These are phyloP conservation scores for Starmerella bombicola DNA, from an alignment of 805 yeast species.

Conservation along the genomic window DNA sequence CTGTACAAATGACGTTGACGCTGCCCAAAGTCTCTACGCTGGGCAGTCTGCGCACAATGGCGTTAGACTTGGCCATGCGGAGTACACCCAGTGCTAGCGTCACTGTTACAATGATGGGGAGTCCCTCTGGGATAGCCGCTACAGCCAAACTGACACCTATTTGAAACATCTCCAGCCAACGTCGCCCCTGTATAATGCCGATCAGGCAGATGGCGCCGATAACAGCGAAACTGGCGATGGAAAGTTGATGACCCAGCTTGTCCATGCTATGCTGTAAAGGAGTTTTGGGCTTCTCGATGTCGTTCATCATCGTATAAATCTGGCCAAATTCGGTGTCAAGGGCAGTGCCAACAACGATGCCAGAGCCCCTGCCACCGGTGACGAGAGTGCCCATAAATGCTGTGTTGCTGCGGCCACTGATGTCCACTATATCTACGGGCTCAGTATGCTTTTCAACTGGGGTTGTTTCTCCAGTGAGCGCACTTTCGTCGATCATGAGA, in stretches of 20 bases:
- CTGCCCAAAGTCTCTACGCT: slow-evolving; percentile 63
- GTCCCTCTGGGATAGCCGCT: slow-evolving; percentile 98
- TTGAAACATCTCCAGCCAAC: slow-evolving; percentile 96
- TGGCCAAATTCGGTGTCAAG: slow-evolving; percentile 83
- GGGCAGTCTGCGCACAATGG: slow-evolving; percentile 87
- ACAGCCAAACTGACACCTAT: slow-evolving; percentile 95
- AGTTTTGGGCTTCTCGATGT: slow-evolving; percentile 93
- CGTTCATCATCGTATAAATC: slow-evolving; percentile 90
- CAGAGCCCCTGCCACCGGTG: slow-evolving; percentile 89
- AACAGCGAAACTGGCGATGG: slow-evolving; percentile 68
- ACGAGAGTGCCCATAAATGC: slow-evolving; percentile 98
- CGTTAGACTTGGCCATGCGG: slow-evolving; percentile 89
- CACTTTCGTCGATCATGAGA: slow-evolving; percentile 80
- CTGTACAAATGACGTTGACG: slow-evolving; percentile 42
- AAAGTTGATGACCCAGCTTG: slow-evolving; percentile 80
- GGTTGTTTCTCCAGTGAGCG: slow-evolving; percentile 86
- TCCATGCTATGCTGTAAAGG: slow-evolving; percentile 95
- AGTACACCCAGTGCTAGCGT: slow-evolving; percentile 92
- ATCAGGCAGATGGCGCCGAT: slow-evolving; percentile 85
- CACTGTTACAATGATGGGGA: slow-evolving; percentile 95
- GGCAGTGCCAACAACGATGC: slow-evolving; percentile 87
- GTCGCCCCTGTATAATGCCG: slow-evolving; percentile 83
- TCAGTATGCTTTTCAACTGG: slow-evolving; percentile 62
- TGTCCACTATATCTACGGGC: slow-evolving; percentile 28
- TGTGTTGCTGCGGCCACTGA: slow-evolving; percentile 50